Conservation (phyloP, 306 rosid genomes). For the Vicia faba region DNA sequence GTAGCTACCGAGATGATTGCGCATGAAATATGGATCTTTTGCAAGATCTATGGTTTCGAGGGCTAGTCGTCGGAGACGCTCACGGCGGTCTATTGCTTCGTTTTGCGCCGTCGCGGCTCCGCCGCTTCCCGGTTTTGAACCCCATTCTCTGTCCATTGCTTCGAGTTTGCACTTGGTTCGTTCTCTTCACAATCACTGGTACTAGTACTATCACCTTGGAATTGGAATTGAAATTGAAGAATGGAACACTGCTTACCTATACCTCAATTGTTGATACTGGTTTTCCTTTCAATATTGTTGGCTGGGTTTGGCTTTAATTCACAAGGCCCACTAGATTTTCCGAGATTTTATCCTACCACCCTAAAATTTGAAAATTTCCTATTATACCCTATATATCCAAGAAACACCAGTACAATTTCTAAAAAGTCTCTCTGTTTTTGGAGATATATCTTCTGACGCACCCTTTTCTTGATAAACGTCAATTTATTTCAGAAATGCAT, state of each 20-base stretch:
- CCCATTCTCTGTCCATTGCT: conserved; percentile 97
- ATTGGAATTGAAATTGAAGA: too few species aligned
- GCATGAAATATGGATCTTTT: conserved; percentile 96
- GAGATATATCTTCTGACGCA: too few species aligned
- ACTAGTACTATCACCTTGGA: too few species aligned
- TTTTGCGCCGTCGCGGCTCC: conserved; percentile 97
- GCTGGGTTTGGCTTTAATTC: background rate
- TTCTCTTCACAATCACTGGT: background rate
- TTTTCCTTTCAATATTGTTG: background rate
- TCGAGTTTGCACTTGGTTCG: background rate
- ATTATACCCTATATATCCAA: too few species aligned
- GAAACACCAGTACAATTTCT: too few species aligned
- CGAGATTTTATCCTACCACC: too few species aligned
- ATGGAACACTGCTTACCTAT: too few species aligned
- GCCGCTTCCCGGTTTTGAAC: conserved; percentile 99
- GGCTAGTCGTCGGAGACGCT: conserved; percentile 85
- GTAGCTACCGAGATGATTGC: conserved; percentile 94
- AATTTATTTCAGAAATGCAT: too few species aligned
- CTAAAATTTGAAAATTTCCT: too few species aligned
- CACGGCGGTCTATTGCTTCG: conserved; percentile 97
- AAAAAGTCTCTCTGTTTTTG: too few species aligned
- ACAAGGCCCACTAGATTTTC: background rate
- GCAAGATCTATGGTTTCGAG: conserved; percentile 96
- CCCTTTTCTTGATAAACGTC: too few species aligned
- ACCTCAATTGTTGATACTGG: background rate